Evolutionary conservation across 1,139 yeast genomes (phyloP).

Genomic region (Entelexis sorbosivorans): DNA sequence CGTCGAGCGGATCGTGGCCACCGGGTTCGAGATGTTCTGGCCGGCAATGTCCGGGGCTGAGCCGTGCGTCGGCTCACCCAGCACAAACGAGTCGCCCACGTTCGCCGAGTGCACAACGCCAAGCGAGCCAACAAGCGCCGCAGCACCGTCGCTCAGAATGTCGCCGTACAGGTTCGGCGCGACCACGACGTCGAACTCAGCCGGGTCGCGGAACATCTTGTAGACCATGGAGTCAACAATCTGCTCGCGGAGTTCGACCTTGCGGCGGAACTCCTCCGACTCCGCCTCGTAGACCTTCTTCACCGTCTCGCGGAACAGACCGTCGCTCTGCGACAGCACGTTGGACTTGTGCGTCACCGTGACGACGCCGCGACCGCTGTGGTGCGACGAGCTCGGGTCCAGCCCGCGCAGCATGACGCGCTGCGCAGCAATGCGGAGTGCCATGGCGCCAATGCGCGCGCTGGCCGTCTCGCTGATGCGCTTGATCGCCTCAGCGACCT

Average conservation of each 20-base stretch:
- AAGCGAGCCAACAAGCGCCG: constrained; percentile 93
- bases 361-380: constrained; percentile 47
- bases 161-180: constrained; percentile 98
- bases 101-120: constrained; percentile 98
- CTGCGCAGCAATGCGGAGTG: constrained; percentile 82
- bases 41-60: constrained; percentile 99
- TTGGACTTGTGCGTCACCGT: constrained; percentile 96
- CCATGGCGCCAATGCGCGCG: constrained; percentile 75
- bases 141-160: constrained; percentile 95
- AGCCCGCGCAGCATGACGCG: constrained; percentile 70
- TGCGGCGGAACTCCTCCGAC: constrained; percentile 35
- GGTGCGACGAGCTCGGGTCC: constrained; percentile 40
- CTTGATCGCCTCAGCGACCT: constrained; percentile 94
- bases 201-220: constrained; percentile 96
- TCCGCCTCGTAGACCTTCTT: constrained; percentile 62
- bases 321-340: constrained; percentile 85
- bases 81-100: constrained; percentile 90
- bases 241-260: constrained; percentile 74
- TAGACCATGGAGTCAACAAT: constrained; percentile 98
- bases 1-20: constrained; percentile 94
- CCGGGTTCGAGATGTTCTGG: constrained; percentile 76
- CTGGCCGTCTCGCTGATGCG: constrained; percentile 87
- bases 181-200: constrained; percentile 90
- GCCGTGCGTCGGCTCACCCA: constrained; percentile 99
- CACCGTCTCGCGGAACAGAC: constrained; percentile 88